These are phyloP conservation scores for Physocladia obscura DNA, from an alignment of 192 early-diverging fungal genomes.

Conservation along the genomic window DNA sequence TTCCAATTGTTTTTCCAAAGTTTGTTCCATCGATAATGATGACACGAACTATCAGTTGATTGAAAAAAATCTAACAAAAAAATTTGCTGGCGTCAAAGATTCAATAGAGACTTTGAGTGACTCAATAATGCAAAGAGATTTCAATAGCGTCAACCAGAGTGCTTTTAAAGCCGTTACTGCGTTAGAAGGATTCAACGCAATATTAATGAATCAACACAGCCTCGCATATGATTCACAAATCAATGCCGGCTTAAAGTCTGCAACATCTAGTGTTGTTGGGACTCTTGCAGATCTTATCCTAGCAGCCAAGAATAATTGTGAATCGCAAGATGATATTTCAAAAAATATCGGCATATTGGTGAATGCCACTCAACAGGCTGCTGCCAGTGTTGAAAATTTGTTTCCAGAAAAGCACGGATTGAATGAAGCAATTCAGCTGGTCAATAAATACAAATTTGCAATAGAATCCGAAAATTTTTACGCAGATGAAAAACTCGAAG, in stretches of 20 bases:
- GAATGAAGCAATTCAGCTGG: slow-evolving; percentile 20
- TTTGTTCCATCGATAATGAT: background rate
- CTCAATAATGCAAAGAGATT: slow-evolving; percentile 32
- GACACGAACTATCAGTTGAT: slow-evolving; percentile 24
- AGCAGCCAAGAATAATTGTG: slow-evolving; percentile 26
- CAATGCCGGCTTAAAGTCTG: slow-evolving; percentile 6
- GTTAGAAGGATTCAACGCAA: slow-evolving; percentile 34
- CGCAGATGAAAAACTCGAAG: background rate
- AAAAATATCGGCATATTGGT: background rate
- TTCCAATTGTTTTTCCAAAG: background rate
- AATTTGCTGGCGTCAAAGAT: slow-evolving; percentile 28
- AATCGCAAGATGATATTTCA: background rate
- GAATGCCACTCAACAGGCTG: slow-evolving; percentile 8
- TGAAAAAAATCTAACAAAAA: slow-evolving; percentile 34
- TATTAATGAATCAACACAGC: background rate
- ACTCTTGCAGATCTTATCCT: slow-evolving; percentile 32
- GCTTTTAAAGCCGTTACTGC: slow-evolving; percentile 45
- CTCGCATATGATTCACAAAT: background rate
- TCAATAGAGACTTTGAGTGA: slow-evolving; percentile 35
- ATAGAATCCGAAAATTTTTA: slow-evolving; percentile 3
- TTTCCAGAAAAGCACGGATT: slow-evolving; percentile 49
- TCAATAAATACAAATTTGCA: slow-evolving; percentile 7
- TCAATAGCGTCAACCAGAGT: slow-evolving; percentile 34
- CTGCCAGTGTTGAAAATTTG: slow-evolving; percentile 25
- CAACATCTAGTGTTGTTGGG: slow-evolving; percentile 35